Conservation (phyloP, 441 rosid genomes). For the Syzygium syzygioides region DNA sequence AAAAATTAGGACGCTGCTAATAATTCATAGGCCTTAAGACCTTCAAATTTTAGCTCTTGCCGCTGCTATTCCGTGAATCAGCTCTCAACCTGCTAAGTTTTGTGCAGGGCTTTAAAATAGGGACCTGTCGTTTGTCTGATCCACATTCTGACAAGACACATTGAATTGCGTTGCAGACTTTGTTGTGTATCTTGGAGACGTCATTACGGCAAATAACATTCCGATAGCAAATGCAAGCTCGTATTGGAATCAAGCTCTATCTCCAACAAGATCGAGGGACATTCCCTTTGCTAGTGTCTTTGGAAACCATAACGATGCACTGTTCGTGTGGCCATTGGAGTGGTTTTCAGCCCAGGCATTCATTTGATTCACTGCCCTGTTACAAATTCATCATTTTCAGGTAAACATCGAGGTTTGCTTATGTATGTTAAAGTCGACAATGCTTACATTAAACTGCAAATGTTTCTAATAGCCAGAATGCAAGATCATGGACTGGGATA, state of each 20-base stretch:
- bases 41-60: background rate
- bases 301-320: slow-evolving; percentile 85
- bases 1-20: background rate
- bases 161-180: slow-evolving; percentile 40
- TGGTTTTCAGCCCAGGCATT: slow-evolving; percentile 75
- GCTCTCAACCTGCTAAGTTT: background rate
- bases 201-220: slow-evolving; percentile 75
- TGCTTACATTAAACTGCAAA: background rate
- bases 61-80: background rate
- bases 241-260: slow-evolving; percentile 72
- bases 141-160: background rate
- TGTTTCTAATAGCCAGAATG: background rate
- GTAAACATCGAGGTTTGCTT: slow-evolving; percentile 7
- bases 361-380: slow-evolving; percentile 51
- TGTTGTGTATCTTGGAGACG: slow-evolving; percentile 84
- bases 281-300: slow-evolving; percentile 74
- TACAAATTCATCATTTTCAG: slow-evolving; percentile 25
- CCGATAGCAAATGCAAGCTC: slow-evolving; percentile 58
- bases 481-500: background rate
- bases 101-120: background rate
- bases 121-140: background rate
- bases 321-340: slow-evolving; percentile 69
- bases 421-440: background rate
- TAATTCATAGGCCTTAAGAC: background rate
- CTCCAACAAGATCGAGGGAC: slow-evolving; percentile 57